These are phyloP conservation scores for Populus deltoides DNA, from an alignment of 345 rosid genomes.

Conservation along the genomic window DNA sequence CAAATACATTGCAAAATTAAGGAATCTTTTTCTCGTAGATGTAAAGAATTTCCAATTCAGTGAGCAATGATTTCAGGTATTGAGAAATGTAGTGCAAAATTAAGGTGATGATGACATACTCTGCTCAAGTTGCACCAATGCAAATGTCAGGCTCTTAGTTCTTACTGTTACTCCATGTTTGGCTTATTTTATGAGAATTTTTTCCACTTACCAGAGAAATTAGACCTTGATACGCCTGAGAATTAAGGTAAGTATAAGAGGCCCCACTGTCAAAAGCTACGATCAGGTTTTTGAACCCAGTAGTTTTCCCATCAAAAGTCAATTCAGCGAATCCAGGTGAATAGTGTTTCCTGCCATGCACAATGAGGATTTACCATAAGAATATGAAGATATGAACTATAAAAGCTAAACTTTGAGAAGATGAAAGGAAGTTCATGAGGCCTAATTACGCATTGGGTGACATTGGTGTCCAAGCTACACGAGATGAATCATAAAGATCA, in stretches of 20 bases:
- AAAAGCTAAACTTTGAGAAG: slow-evolving; percentile 5
- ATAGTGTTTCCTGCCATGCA: slow-evolving; percentile 59
- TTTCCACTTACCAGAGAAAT: slow-evolving; percentile 46
- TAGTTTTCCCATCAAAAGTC: slow-evolving; percentile 52
- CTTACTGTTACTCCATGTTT: neutral
- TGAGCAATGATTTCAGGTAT: neutral
- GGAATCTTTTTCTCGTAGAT: neutral
- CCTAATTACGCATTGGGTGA: slow-evolving; percentile 50
- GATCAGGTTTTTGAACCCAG: slow-evolving; percentile 53
- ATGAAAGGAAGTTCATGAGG: neutral
- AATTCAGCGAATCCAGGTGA: slow-evolving; percentile 81
- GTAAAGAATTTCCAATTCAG: neutral
- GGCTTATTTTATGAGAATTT: neutral
- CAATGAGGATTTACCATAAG: slow-evolving; percentile 5
- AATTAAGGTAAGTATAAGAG: slow-evolving; percentile 80
- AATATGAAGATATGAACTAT: neutral
- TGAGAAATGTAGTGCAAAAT: neutral
- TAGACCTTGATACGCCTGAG: slow-evolving; percentile 54
- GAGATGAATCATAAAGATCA: slow-evolving; percentile 63
- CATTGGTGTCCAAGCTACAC: slow-evolving; percentile 73
- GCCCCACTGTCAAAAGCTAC: slow-evolving; percentile 80
- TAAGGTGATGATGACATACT: neutral
- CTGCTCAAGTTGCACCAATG: neutral
- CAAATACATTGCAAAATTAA: neutral
- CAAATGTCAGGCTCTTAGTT: neutral